Percentiles rank a stretch among this genome's conserved stretches.
Conservation (phyloP, 768 basidiomycete genomes). For the Tricholoma terreum region DNA sequence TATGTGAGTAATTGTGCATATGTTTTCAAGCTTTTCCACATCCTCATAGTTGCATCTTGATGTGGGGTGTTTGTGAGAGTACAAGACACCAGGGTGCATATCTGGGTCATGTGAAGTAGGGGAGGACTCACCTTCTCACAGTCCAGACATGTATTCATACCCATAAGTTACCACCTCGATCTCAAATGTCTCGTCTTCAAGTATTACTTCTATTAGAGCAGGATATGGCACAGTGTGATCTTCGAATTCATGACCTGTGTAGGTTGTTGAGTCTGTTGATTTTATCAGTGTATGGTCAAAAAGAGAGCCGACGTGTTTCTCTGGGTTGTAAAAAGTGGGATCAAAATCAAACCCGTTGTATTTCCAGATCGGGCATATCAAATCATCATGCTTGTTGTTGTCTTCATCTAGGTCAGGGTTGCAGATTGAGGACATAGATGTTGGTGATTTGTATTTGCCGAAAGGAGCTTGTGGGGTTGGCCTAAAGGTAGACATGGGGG, state of each 20-base stretch:
- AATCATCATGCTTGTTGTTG: too few species aligned
- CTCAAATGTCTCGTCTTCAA: slow-evolving; percentile 22
- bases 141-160: slow-evolving; percentile 14
- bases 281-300: not conserved
- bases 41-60: not conserved
- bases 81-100: too few species aligned
- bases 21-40: not conserved
- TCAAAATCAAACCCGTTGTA: too few species aligned
- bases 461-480: too few species aligned
- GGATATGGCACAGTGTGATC: slow-evolving; percentile 6
- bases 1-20: not conserved
- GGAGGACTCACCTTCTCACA: slow-evolving; percentile 4
- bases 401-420: too few species aligned
- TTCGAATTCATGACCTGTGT: slow-evolving; percentile 5
- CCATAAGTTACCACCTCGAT: slow-evolving; percentile 15
- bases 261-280: not conserved
- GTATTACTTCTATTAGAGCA: not conserved
- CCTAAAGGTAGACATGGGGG: too few species aligned
- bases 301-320: not conserved
- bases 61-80: too few species aligned
- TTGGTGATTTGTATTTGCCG: too few species aligned
- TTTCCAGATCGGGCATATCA: too few species aligned
- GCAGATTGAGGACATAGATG: too few species aligned
- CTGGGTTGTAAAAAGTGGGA: too few species aligned
- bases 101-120: too few species aligned